These are phyloP conservation scores for Pythium phragmiticola DNA, from an alignment of 352 stramenopile species.

Conservation along the genomic window DNA sequence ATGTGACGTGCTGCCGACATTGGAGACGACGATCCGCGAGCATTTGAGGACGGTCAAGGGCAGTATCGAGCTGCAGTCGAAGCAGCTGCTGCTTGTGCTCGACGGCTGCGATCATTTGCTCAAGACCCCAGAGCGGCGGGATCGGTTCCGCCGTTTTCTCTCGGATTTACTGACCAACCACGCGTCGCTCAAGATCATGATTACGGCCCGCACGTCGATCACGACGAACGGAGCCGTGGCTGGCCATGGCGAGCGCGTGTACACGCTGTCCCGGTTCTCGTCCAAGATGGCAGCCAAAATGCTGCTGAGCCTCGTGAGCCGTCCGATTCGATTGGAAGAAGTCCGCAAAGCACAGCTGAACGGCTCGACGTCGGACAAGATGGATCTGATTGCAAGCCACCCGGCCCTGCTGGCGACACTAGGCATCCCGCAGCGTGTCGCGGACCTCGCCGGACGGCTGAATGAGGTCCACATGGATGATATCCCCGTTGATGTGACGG, in stretches of 20 bases:
- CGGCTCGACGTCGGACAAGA: conserved; percentile 46
- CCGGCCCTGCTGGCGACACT: conserved; percentile 56
- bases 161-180: conserved; percentile 74
- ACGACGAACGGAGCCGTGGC: conserved; percentile 60
- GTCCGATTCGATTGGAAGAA: conserved; percentile 67
- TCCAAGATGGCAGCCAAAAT: conserved; percentile 74
- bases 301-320: conserved; percentile 72
- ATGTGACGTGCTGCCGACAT: conserved; percentile 45
- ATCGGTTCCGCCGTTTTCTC: conserved; percentile 66
- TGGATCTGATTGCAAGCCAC: conserved; percentile 76
- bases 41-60: conserved; percentile 52
- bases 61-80: conserved; percentile 47
- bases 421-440: conserved; percentile 68
- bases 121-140: conserved; percentile 40
- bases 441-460: conserved; percentile 63
- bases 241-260: conserved; percentile 71
- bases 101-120: conserved; percentile 75
- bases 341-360: conserved; percentile 40
- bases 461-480: conserved; percentile 74
- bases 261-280: conserved; percentile 61
- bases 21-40: conserved; percentile 51
- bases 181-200: conserved; percentile 67
- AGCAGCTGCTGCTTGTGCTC: conserved; percentile 65
- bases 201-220: conserved; percentile 60
- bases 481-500: conserved; percentile 29